These are phyloP conservation scores for Lasiosphaeriaceae sp. DNA, from an alignment of 495 filamentous ascomycete genomes.

Conservation along the genomic window DNA sequence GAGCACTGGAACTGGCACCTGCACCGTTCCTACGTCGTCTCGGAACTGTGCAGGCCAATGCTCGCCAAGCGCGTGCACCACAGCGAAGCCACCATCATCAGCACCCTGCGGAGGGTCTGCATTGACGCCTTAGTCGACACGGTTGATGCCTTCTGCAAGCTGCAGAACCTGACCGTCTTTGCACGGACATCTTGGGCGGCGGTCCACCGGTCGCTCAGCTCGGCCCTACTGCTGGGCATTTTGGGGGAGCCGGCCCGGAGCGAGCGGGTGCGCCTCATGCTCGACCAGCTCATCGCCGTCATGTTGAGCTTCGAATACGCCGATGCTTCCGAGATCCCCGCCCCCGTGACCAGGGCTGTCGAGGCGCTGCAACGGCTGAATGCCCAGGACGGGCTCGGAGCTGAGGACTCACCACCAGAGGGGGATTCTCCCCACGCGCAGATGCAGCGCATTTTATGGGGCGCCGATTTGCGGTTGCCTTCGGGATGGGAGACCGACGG, in stretches of 20 bases:
- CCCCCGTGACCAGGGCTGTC: constrained; percentile 1
- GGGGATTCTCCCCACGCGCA: constrained; percentile 5
- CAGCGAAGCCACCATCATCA: not conserved
- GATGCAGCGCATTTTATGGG: constrained; percentile 6
- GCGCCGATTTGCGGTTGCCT: not conserved
- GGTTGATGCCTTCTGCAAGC: constrained; percentile 7
- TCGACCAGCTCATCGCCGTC: constrained; percentile 5
- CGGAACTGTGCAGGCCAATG: constrained; percentile 1
- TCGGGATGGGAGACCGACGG: not conserved
- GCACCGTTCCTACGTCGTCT: constrained; percentile 6
- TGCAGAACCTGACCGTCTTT: constrained; percentile 8
- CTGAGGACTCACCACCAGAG: not conserved
- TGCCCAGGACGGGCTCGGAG: not conserved
- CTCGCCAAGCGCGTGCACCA: not conserved
- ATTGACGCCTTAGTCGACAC: constrained; percentile 3
- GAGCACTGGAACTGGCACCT: constrained; percentile 7
- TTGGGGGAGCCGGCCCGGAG: not conserved
- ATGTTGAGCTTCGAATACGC: constrained; percentile 3
- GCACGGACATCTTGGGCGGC: constrained; percentile 4
- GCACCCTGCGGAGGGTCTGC: not conserved
- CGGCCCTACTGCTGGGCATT: constrained; percentile 2
- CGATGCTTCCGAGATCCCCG: constrained; percentile 1
- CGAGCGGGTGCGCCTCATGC: not conserved
- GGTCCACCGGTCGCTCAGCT: constrained; percentile 1
- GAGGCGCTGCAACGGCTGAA: constrained; percentile 4